Base-by-base conservation (phyloP, 164 flowering plant species). In the Magnolia officinalis region DNA sequence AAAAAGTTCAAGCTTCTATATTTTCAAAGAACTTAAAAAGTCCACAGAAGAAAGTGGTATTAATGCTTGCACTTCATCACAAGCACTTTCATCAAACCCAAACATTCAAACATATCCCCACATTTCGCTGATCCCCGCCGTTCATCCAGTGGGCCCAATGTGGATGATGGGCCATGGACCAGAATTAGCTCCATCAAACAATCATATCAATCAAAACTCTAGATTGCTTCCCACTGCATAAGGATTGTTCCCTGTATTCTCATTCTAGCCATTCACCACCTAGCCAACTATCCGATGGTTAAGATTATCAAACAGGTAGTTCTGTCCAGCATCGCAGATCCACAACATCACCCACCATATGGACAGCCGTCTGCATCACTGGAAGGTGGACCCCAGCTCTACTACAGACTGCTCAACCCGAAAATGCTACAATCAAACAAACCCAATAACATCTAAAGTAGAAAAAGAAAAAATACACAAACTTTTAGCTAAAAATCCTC, bases 391-490 rank as follows among this genome's bases (percentile, higher is more conserved):
- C 45, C 45, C 45, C 45, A 37, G 0, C 45, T 37, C 45, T 37
- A 37, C 45, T 37, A 37, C 45, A 37, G 45, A 37, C 45, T 37
- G 45, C 45, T 37, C 45, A 37, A 37, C 45, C 45, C 45, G 45
- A 37, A 37, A 37, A 37, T 37, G 45, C 45, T 3, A 3, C 6
- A 37, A 37, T 37, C 45, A 4, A 37, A 55, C 2, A 2, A 55
- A 55, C 61, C 61, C 13, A 11, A 55, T 2, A 55, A 55, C 59
- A 59, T 45, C 59, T 19, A 63, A 31, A 19, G 70, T 31, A 65
- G 9, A n/a, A 77, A 31, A 74, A 76, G n/a, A n/a, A 16, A 20
- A 78, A 65, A 76, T 19, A 73, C 24, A 37, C 16, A 75, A 8
- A 14, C 64, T 55, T 29, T 45, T 29, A 63, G 74, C 50, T 69